A percentile compares a stretch with the other conserved stretches of the same genome.
Conservation (phyloP, 2,329 filamentous ascomycete species). For the Periconia digitata region DNA sequence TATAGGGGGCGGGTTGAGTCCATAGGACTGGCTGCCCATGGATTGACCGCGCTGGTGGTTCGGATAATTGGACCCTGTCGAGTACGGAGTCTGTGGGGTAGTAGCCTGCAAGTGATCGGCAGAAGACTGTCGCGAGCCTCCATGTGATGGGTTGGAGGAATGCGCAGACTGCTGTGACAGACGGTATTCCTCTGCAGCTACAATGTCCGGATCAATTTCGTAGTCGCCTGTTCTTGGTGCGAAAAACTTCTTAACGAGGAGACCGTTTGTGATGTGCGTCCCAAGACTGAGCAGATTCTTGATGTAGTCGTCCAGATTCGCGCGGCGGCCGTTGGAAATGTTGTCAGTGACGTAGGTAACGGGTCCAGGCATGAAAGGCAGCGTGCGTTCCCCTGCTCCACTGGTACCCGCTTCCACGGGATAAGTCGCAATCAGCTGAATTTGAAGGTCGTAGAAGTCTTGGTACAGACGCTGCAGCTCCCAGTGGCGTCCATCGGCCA, state of each 20-base stretch:
- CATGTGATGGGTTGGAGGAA: slow-evolving; percentile 41
- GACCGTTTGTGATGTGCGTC: slow-evolving; percentile 79
- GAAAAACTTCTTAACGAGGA: slow-evolving; percentile 87
- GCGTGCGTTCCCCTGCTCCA: slow-evolving; percentile 69
- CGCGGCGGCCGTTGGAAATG: slow-evolving; percentile 88
- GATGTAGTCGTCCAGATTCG: slow-evolving; percentile 93
- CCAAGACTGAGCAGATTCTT: slow-evolving; percentile 86
- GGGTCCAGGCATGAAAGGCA: slow-evolving; percentile 97
- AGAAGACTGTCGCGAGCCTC: slow-evolving; percentile 41
- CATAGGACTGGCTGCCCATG: slow-evolving; percentile 12
- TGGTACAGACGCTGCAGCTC: slow-evolving; percentile 94
- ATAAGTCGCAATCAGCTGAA: slow-evolving; percentile 87
- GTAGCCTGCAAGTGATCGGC: slow-evolving; percentile 42
- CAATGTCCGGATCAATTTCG: slow-evolving; percentile 75
- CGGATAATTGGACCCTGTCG: slow-evolving; percentile 42
- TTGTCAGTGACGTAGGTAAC: slow-evolving; percentile 98
- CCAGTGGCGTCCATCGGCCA: slow-evolving; percentile 91
- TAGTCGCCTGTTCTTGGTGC: slow-evolving; percentile 87
- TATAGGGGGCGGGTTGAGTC: slow-evolving; percentile 38
- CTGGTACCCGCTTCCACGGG: slow-evolving; percentile 90
- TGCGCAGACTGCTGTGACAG: slow-evolving; percentile 61
- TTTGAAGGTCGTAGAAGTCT: slow-evolving; percentile 99
- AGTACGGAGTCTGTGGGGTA: slow-evolving; percentile 39
- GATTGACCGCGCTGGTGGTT: slow-evolving; percentile 47
- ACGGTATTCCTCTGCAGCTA: slow-evolving; percentile 69